Evolutionary conservation across 2,329 filamentous ascomycete species (phyloP).

Genomic region (Trichoderma oligosporum): DNA sequence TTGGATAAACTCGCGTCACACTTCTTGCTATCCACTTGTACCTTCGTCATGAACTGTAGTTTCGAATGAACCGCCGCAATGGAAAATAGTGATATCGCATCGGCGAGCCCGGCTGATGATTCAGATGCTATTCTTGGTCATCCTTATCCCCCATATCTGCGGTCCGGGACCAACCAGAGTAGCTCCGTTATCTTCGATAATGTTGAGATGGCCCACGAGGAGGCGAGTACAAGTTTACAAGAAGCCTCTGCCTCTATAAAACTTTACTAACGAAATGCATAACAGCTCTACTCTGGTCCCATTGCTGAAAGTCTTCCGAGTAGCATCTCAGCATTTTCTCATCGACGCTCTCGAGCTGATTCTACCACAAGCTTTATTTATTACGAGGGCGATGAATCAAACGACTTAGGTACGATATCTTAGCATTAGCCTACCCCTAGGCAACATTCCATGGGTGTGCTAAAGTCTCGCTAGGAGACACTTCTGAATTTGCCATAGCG

Average conservation of each 20-base stretch:
- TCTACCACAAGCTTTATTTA: constrained; percentile 88
- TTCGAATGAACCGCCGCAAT: neutral
- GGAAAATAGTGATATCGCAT: constrained; percentile 29
- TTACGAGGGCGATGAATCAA: constrained; percentile 56
- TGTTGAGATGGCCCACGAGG: constrained; percentile 98
- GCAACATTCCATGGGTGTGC: constrained; percentile 17
- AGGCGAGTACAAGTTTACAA: constrained; percentile 50
- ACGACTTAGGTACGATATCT: constrained; percentile 23
- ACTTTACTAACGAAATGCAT: constrained; percentile 16
- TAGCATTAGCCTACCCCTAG: neutral
- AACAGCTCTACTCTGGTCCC: constrained; percentile 80
- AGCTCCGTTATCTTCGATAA: constrained; percentile 81
- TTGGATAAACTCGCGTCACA: neutral
- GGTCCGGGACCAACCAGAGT: constrained; percentile 66
- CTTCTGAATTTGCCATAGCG: constrained; percentile 19
- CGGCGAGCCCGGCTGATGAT: constrained; percentile 24
- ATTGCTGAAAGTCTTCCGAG: constrained; percentile 95
- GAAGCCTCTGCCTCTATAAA: constrained; percentile 3
- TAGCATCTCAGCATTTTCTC: constrained; percentile 85
- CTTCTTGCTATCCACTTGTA: neutral
- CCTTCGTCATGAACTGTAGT: constrained; percentile 14
- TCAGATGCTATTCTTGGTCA: constrained; percentile 25
- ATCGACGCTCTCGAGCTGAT: constrained; percentile 74
- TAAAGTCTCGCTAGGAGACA: constrained; percentile 27
- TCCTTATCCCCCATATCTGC: constrained; percentile 47